Evolutionary conservation across 192 early-diverging fungal genomes (phyloP).

Genomic region (Helicostylum pulchrum): DNA sequence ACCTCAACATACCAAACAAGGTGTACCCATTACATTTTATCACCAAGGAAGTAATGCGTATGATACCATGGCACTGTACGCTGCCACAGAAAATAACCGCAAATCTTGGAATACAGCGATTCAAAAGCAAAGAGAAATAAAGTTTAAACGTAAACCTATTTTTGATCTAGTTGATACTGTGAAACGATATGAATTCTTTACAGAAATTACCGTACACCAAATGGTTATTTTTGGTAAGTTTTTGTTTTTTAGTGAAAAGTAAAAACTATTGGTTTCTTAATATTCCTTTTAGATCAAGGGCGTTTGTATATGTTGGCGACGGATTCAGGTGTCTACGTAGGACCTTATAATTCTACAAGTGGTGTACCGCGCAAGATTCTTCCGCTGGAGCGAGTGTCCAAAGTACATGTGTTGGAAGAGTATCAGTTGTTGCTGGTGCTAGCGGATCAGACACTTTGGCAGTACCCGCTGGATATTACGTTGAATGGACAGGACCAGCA

Average conservation of each 20-base stretch:
- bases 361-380: conserved; percentile 65
- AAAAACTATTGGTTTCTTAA: conserved; percentile 41
- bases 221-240: conserved; percentile 40
- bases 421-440: conserved; percentile 79
- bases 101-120: conserved; percentile 4
- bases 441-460: conserved; percentile 64
- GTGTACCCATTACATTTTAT: conserved; percentile 13
- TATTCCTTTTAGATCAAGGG: conserved; percentile 38
- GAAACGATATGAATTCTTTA: conserved; percentile 32
- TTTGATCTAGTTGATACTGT: conserved; percentile 7
- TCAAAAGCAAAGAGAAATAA: background rate
- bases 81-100: background rate
- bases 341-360: conserved; percentile 70
- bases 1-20: background rate
- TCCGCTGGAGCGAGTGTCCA: conserved; percentile 68
- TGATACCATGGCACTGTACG: background rate
- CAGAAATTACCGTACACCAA: conserved; percentile 53
- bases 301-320: conserved; percentile 75
- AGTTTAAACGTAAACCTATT: background rate
- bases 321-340: conserved; percentile 65
- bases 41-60: background rate
- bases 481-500: conserved; percentile 34
- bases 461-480: conserved; percentile 52
- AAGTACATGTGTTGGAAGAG: conserved; percentile 83
- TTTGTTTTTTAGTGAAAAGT: conserved; percentile 30